Conservation (phyloP, 2,329 filamentous ascomycete species). For the Xylaria hypoxylon region DNA sequence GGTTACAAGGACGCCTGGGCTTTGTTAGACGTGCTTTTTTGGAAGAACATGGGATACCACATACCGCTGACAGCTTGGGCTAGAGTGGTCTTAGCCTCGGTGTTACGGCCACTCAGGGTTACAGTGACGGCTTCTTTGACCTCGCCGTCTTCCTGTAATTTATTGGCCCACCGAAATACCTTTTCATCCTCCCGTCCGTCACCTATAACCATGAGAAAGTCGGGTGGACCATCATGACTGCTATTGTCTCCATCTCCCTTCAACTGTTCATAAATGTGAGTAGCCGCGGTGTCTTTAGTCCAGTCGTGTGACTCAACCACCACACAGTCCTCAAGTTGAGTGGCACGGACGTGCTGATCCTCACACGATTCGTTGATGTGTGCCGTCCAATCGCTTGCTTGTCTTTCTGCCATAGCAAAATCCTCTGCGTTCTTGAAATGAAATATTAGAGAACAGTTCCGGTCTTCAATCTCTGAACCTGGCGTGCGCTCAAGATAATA, state of each 20-base stretch:
- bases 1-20: constrained; percentile 62
- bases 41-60: constrained; percentile 49
- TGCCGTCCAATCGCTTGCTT: constrained; percentile 89
- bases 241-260: constrained; percentile 52
- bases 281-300: constrained; percentile 87
- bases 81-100: constrained; percentile 84
- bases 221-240: constrained; percentile 62
- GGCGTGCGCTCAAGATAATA: constrained; percentile 94
- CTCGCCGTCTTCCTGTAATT: constrained; percentile 68
- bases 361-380: constrained; percentile 96
- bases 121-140: constrained; percentile 83
- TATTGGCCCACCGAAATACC: constrained; percentile 94
- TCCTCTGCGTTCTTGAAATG: constrained; percentile 89
- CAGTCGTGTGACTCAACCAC: constrained; percentile 87
- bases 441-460: constrained; percentile 92
- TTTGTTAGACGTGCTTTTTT: constrained; percentile 19
- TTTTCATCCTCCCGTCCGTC: constrained; percentile 94
- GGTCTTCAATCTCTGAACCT: constrained; percentile 87
- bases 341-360: constrained; percentile 83
- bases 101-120: constrained; percentile 87
- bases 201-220: constrained; percentile 90
- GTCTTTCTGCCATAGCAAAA: constrained; percentile 76
- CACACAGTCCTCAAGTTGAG: constrained; percentile 82
- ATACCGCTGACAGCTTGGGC: constrained; percentile 92
- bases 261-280: constrained; percentile 75